Percentiles rank a stretch among this genome's conserved stretches.
Evolutionary conservation across 306 rosid species (phyloP).

Genomic region (Medicago lupulina): DNA sequence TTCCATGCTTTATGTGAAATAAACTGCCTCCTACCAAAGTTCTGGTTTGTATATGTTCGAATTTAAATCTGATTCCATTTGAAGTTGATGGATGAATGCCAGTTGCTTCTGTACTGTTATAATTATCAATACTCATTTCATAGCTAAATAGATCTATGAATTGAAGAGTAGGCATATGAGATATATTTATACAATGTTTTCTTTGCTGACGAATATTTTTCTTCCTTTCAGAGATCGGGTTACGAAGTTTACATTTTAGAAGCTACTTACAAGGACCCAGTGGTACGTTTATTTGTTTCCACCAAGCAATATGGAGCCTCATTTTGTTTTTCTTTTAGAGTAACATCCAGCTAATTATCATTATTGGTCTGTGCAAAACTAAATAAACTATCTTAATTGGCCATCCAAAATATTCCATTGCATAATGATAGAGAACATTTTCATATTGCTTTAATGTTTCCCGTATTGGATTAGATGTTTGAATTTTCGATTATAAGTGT

Average conservation of each 20-base stretch:
- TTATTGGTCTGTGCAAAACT: slow-evolving; percentile 13
- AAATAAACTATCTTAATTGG: slow-evolving; percentile 3
- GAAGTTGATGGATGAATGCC: slow-evolving; percentile 36
- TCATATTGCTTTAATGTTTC: slow-evolving; percentile 8
- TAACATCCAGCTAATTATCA: background rate
- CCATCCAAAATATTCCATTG: slow-evolving; percentile 4
- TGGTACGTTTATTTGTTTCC: slow-evolving; percentile 52
- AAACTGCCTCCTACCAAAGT: no score
- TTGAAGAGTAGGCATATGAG: slow-evolving; percentile 29
- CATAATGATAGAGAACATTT: slow-evolving; percentile 9
- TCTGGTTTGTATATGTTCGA: slow-evolving; percentile 18
- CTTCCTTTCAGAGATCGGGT: slow-evolving; percentile 82
- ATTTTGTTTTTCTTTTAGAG: slow-evolving; percentile 28
- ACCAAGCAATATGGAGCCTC: slow-evolving; percentile 27
- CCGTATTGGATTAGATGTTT: slow-evolving; percentile 9
- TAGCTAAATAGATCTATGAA: slow-evolving; percentile 28
- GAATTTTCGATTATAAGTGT: slow-evolving; percentile 6
- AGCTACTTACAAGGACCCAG: slow-evolving; percentile 96
- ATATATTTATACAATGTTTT: slow-evolving; percentile 38
- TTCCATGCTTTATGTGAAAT: slow-evolving; percentile 25
- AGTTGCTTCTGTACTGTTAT: slow-evolving; percentile 33
- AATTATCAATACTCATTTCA: slow-evolving; percentile 22
- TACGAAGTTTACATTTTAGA: slow-evolving; percentile 94
- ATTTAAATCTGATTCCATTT: slow-evolving; percentile 25
- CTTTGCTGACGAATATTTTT: slow-evolving; percentile 49